Evolutionary conservation across 2,329 filamentous ascomycete genomes (phyloP), one percentile per base, ranked within the genome.

Genomic region (Trichoderma brevicompactum): DNA sequence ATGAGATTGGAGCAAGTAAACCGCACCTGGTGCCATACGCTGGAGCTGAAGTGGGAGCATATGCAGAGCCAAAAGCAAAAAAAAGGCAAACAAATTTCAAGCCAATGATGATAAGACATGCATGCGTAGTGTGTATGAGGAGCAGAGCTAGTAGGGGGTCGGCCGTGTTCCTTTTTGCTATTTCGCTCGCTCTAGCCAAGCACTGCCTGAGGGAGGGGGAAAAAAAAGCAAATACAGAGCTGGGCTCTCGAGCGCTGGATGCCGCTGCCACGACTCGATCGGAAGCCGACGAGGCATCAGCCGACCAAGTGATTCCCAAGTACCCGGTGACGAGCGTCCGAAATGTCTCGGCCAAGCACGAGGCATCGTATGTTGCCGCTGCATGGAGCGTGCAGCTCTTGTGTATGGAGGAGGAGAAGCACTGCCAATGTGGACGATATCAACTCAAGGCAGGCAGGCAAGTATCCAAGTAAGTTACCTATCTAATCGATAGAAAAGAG

Each of bases 81-180:
- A 38, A 13, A 23, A 50, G 40, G 36, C 56, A 56, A 44, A 56
- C 40, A 34, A 32, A 12, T 40, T 40, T 12, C 15, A 28, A 5
- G 19, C 44, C 44, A 60, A 60, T 49, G 41, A 15, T 32, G 32
- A 41, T 41, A 50, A 60, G 56, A 60, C 56, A 60, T 60, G 44
- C 56, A 60, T 50, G 44, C 9, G 15, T 60, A 50, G 56, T 60
- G 44, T 50, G 28, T 9, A 9, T 12, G 23, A 19, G 44, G 19
- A 50, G 19, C 40, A 52, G 40, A 32, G 23, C 56, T 50, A 15
- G 56, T 40, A 49, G 44, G 56, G 56, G 43, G 56, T 34, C 34
- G 38, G 36, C 15, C 17, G 36, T n/a, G 10, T 23, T 40, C 32
- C 32, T 36, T 17, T 49, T n/a, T 17, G 5, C 23, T 34, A 7